Evolutionary conservation across 306 rosid species (phyloP).

Genomic region (Cucumis melo): DNA sequence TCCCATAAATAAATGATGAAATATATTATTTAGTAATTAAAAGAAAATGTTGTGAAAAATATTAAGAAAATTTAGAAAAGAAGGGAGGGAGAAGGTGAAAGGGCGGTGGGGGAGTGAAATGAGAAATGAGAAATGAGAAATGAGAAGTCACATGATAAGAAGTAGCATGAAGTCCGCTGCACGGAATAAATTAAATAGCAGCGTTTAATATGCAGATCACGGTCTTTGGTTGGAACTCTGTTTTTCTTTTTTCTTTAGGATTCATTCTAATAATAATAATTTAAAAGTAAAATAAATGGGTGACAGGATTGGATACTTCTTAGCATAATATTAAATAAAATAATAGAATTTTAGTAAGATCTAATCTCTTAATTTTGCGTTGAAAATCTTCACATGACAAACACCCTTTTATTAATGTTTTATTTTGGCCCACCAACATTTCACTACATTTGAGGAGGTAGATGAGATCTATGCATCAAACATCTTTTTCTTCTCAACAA

Average conservation of each 20-base stretch:
- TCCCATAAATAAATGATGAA: no score
- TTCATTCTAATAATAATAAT: not conserved
- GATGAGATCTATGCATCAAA: not conserved
- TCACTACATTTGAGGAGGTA: not conserved
- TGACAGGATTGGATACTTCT: not conserved
- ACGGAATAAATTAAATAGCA: not conserved
- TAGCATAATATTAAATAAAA: not conserved
- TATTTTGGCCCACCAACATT: not conserved
- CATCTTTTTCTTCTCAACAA: conserved; percentile 1
- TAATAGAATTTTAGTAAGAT: not conserved
- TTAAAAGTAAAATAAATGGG: not conserved
- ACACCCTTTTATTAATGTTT: not conserved
- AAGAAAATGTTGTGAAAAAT: no score
- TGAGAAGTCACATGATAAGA: not conserved
- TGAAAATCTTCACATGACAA: not conserved
- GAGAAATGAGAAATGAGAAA: no score
- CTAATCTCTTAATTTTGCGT: not conserved
- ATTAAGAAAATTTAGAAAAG: no score
- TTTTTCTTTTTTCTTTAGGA: not conserved
- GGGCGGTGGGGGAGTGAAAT: not conserved
- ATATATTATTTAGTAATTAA: no score
- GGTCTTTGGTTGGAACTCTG: not conserved
- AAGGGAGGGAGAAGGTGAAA: not conserved
- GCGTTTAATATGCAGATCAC: not conserved
- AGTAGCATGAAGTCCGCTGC: not conserved